Evolutionary conservation across 1,139 yeast species (phyloP), one percentile per base, ranked within the genome.

Genomic region (Blastobotrys capitulatus): DNA sequence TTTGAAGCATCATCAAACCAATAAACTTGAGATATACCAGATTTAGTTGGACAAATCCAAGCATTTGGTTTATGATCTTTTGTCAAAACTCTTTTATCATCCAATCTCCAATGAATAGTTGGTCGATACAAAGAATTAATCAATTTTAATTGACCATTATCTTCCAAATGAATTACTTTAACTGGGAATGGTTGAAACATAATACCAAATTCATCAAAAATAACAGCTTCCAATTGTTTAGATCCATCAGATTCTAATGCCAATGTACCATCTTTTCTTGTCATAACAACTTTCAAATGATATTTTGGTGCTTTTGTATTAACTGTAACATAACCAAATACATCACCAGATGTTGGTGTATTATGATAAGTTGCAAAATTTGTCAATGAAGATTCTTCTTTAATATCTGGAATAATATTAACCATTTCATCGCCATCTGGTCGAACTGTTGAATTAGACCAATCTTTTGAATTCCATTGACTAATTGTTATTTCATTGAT

Each of bases 171-270:
- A 35, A 62, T 47, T 6, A 53, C 56, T 13, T 52, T 53, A 16
- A 60, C 47, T 1, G 66, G 66, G 50, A 59, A 59, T 5, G 66
- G 63, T 43, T 59, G 62, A 38, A 62, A 34, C 15, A 62, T 38
- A 5, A 61, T 49, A 12, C 60, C 58, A 47, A 57, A 60, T 44
- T 61, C 63, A 22, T 57, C 55, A 46, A 61, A 47, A 26, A 57
- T 34, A 15, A 61, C 58, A 1, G 58, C 61, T 39, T 57, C 56
- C 48, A 62, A 59, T 35, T 54, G 38, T 26, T 13, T 49, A 35
- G 60, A 54, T 15, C 53, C 54, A 13, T 44, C 51, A n/a, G 49
- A 43, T 32, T 44, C 52, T 15, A 58, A 41, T 8, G 61, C 58
- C 40, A 60, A 49, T 9, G 60, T 51, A n/a, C 61, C 59, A 36